Evolutionary conservation across 495 filamentous ascomycete species (phyloP), one percentile per base, ranked within the genome.

Genomic region (Aspergillus sclerotioniger): DNA sequence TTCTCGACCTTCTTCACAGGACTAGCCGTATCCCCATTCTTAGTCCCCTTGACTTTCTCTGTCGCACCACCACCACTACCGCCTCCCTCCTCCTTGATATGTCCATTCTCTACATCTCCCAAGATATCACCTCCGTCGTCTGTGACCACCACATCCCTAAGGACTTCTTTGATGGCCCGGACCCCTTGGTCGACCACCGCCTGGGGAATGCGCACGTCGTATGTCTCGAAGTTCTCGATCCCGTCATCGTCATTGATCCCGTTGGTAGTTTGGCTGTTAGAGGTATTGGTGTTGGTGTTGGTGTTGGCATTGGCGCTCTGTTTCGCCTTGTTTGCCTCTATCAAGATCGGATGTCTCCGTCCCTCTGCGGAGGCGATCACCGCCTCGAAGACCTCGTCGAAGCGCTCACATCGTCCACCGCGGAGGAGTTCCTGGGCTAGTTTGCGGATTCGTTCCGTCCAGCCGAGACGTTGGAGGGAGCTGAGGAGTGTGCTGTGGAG

Each of bases 61-160:
- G 55, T 54, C 9, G 10, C 25, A 47, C 43, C 41, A 51, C 43
- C 39, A n/a, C 28, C 39, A 28, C 28, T 29, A 20, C 19, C 48
- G 2, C 3, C 37, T 3, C 25, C 33, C 16, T 46, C 43, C 43
- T 39, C 37, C 37, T 57, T 29, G 43, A 21, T 44, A 12, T 47
- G 45, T 17, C 68, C 66, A 55, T 65, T 67, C 43, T 71, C 65
- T 31, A 67, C 70, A 17, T 72, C 74, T 25, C 10, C 20, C 47
- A 8, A 16, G 17, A 16, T 16, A 16, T n/a, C 25, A 1, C 8
- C 47, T 13, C 13, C 28, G 32, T 50, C 67, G 53, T 80, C 75
- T 28, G 76, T 78, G 9, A 78, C 71, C 28, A 78, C 74, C 57
- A 82, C 74, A 53, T 80, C 78, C 32, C 79, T 67, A 49, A 82